Percentiles rank a stretch among this genome's conserved stretches.
phyloP scores from a whole-genome alignment of 108 stramenopile species.

The Fragilaria radians region DNA sequence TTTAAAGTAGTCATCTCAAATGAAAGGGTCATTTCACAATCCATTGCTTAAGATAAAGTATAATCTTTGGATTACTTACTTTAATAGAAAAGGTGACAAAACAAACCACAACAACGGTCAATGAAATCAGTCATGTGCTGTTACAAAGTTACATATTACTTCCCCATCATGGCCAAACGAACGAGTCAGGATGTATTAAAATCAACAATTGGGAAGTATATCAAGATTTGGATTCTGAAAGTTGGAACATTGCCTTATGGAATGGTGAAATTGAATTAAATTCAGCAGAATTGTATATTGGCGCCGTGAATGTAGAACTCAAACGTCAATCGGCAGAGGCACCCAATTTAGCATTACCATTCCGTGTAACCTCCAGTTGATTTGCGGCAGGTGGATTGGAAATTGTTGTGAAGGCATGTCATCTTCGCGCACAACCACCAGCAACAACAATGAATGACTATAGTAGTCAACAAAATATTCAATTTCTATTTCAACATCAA shows the following conservation, averaged over 20 bases:
- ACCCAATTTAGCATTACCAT: conserved; percentile 68
- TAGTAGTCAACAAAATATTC: no score
- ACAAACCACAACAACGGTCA: no score
- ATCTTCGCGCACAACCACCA: conserved; percentile 19
- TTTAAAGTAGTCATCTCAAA: no score
- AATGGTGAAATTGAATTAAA: conserved; percentile 84
- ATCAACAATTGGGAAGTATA: conserved; percentile 82
- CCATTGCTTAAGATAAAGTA: no score
- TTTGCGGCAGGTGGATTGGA: conserved; percentile 65
- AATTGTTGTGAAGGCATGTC: conserved; percentile 52
- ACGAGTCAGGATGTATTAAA: conserved; percentile 75
- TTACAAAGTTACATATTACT: no score
- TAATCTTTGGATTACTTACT: no score
- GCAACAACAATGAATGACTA: neutral
- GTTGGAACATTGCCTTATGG: conserved; percentile 80
- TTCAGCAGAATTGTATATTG: conserved; percentile 64
- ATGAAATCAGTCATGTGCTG: no score
- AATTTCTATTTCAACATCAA: no score
- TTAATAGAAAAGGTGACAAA: no score
- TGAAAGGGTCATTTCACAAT: no score
- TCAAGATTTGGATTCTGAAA: conserved; percentile 74
- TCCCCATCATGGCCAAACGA: conserved; percentile 88
- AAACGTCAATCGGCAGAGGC: conserved; percentile 48
- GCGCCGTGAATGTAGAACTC: conserved; percentile 77
- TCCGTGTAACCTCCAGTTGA: conserved; percentile 45